These are phyloP conservation scores for Pythium oligandrum DNA, from an alignment of 352 stramenopile species.

Conservation along the genomic window DNA sequence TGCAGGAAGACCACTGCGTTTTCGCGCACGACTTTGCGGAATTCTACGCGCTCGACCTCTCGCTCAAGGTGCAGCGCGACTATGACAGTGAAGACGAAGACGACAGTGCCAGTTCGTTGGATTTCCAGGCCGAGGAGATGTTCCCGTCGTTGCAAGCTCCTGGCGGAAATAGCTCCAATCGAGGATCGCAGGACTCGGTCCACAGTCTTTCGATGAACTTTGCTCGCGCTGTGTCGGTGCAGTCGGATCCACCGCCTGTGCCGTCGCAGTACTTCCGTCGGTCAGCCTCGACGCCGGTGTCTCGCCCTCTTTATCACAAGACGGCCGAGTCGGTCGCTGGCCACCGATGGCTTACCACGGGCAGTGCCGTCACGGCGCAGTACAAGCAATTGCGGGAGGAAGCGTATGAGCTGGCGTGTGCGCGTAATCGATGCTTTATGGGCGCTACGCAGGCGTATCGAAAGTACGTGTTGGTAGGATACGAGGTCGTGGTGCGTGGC, in stretches of 20 bases:
- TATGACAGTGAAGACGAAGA: conserved; percentile 81
- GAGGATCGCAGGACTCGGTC: neutral
- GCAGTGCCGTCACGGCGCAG: conserved; percentile 48
- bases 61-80: conserved; percentile 30
- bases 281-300: conserved; percentile 9
- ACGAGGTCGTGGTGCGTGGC: neutral
- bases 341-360: conserved; percentile 62
- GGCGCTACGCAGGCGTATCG: conserved; percentile 76
- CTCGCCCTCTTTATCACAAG: conserved; percentile 57
- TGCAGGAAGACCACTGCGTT: conserved; percentile 74
- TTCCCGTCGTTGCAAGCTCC: conserved; percentile 54
- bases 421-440: conserved; percentile 87
- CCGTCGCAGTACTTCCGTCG: neutral
- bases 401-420: conserved; percentile 75
- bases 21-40: conserved; percentile 82
- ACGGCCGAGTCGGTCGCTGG: conserved; percentile 30
- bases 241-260: conserved; percentile 19
- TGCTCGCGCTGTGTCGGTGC: conserved; percentile 64
- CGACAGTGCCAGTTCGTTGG: conserved; percentile 26
- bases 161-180: neutral
- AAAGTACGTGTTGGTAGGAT: conserved; percentile 31
- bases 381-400: conserved; percentile 74
- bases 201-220: conserved; percentile 68
- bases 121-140: conserved; percentile 73
- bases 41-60: conserved; percentile 58